Evolutionary conservation across 345 rosid genomes (phyloP).

Genomic region (Syzygium jambos): DNA sequence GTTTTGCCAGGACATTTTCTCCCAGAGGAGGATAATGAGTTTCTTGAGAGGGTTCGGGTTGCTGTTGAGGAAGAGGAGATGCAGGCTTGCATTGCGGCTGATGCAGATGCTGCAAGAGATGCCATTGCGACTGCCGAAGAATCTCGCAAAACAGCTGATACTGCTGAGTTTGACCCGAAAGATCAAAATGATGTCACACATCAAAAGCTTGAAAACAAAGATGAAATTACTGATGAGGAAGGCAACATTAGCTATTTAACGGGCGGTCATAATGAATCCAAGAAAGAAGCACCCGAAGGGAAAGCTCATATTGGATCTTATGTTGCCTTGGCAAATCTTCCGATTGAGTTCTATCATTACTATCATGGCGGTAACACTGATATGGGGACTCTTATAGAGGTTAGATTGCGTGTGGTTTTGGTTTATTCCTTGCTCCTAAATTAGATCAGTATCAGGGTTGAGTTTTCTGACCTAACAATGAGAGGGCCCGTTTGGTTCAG

Average conservation of each 20-base stretch:
- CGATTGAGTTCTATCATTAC: constrained; percentile 73
- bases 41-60: constrained; percentile 85
- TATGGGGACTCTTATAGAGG: constrained; percentile 90
- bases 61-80: constrained; percentile 95
- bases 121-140: constrained; percentile 57
- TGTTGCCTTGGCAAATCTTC: constrained; percentile 58
- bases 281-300: constrained; percentile 24
- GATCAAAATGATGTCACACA: constrained; percentile 14
- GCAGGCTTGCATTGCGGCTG: constrained; percentile 52
- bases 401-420: constrained; percentile 4
- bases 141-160: constrained; percentile 27
- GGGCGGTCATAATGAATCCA: constrained; percentile 6
- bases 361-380: constrained; percentile 79
- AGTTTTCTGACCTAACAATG: background rate
- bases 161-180: constrained; percentile 4
- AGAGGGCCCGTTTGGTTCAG: too few species aligned
- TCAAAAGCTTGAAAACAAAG: constrained; percentile 14
- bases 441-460: background rate
- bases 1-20: constrained; percentile 72
- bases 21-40: constrained; percentile 88
- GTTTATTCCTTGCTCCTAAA: background rate
- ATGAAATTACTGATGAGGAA: constrained; percentile 8
- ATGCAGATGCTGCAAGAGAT: constrained; percentile 55
- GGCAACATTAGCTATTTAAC: constrained; percentile 1
- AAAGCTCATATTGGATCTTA: constrained; percentile 23